Percentiles rank a stretch among this genome's conserved stretches.
These are phyloP conservation scores for Pyrenophora teres DNA, from an alignment of 2,329 filamentous ascomycete species.

Conservation along the genomic window DNA sequence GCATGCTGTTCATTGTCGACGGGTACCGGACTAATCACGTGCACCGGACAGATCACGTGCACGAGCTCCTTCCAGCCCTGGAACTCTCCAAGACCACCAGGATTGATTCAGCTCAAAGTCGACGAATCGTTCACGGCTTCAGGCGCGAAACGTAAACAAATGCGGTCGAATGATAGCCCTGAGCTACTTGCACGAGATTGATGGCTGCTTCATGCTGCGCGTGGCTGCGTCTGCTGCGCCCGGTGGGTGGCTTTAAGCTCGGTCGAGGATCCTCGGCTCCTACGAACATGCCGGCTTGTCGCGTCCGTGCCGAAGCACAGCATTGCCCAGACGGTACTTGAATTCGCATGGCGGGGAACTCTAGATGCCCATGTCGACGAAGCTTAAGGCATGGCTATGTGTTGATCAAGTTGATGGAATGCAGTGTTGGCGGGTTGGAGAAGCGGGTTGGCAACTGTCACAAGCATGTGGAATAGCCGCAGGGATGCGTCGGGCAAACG, in stretches of 20 bases:
- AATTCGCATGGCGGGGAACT: conserved; percentile 13
- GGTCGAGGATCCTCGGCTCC: conserved; percentile 11
- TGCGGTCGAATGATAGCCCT: too few relatives aligned
- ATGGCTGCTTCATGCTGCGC: not conserved
- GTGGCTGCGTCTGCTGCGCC: not conserved
- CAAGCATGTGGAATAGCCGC: not conserved
- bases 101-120: too few relatives aligned
- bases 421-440: not conserved
- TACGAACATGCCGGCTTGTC: conserved; percentile 6
- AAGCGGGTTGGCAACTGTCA: not conserved
- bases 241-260: not conserved
- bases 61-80: too few relatives aligned
- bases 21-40: too few relatives aligned
- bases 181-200: too few relatives aligned
- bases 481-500: conserved; percentile 14
- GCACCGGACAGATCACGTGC: too few relatives aligned
- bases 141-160: too few relatives aligned
- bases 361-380: conserved; percentile 1
- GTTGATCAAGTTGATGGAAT: not conserved
- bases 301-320: conserved; percentile 7
- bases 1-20: too few relatives aligned
- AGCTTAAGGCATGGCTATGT: not conserved
- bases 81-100: too few relatives aligned
- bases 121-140: too few relatives aligned
- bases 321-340: not conserved